Evolutionary conservation across 148 eudicot species (phyloP).

Genomic region (Diospyros kaki): DNA sequence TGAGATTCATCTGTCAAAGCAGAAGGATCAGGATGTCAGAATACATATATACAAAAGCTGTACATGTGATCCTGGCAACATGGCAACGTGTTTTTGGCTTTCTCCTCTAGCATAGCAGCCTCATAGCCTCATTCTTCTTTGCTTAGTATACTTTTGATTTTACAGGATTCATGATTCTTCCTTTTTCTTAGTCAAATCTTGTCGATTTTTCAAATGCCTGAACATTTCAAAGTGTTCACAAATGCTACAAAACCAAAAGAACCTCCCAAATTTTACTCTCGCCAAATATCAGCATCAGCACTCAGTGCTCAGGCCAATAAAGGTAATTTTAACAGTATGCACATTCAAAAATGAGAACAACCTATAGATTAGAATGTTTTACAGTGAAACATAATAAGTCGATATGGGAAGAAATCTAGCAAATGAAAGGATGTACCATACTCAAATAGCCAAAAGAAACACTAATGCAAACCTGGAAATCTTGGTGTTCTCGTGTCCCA

Average conservation of each 20-base stretch:
- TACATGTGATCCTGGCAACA: neutral
- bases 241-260: neutral
- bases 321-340: neutral
- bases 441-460: neutral
- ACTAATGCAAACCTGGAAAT: conserved; percentile 68
- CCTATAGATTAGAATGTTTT: neutral
- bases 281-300: neutral
- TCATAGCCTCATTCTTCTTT: too few relatives aligned
- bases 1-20: neutral
- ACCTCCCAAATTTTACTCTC: neutral
- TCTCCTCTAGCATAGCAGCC: too few relatives aligned
- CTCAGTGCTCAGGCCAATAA: neutral
- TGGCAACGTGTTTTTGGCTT: neutral
- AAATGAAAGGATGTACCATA: conserved; percentile 8
- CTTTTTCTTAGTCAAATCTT: neutral
- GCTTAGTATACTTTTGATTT: neutral
- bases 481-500: conserved; percentile 73
- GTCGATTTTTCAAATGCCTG: neutral
- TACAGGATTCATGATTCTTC: neutral
- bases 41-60: neutral
- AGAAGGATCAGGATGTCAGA: neutral
- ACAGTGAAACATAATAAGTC: neutral
- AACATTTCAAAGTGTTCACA: neutral
- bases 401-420: neutral
- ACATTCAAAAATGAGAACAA: neutral